phyloP scores from a whole-genome alignment of 2,329 filamentous ascomycete genomes.

The Delphinella strobiligena region DNA sequence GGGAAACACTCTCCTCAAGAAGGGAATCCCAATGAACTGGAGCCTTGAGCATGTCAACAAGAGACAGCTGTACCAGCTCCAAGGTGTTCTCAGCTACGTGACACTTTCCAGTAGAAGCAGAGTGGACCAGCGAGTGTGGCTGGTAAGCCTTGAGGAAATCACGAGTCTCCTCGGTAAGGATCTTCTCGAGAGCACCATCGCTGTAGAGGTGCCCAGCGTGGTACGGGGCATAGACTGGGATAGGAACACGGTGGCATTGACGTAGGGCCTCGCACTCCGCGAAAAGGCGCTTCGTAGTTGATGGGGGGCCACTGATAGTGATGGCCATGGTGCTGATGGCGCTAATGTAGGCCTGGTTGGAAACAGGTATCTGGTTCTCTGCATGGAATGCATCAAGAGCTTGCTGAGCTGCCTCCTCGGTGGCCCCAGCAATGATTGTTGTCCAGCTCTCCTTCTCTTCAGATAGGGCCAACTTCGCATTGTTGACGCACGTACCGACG shows the following conservation, averaged over 20 bases:
- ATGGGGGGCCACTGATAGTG: conserved; percentile 47
- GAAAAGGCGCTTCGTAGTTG: conserved; percentile 40
- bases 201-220: conserved; percentile 46
- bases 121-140: conserved; percentile 34
- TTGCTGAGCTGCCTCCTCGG: conserved; percentile 38
- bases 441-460: conserved; percentile 54
- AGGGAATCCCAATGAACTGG: conserved; percentile 39
- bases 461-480: conserved; percentile 30
- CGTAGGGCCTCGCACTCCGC: conserved; percentile 35
- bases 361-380: conserved; percentile 37
- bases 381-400: conserved; percentile 47
- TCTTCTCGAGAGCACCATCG: conserved; percentile 38
- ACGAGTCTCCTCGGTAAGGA: conserved; percentile 31
- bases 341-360: conserved; percentile 45
- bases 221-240: conserved; percentile 46
- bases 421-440: conserved; percentile 48
- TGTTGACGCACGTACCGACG: conserved; percentile 38
- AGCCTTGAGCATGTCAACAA: conserved; percentile 34
- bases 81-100: conserved; percentile 32
- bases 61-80: conserved; percentile 31
- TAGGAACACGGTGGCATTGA: conserved; percentile 38
- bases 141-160: conserved; percentile 30
- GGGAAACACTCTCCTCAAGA: conserved; percentile 34
- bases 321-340: conserved; percentile 47
- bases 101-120: conserved; percentile 33